Base-by-base conservation (phyloP, 2,329 filamentous ascomycete species). In the Sclerotinia trifoliorum region DNA sequence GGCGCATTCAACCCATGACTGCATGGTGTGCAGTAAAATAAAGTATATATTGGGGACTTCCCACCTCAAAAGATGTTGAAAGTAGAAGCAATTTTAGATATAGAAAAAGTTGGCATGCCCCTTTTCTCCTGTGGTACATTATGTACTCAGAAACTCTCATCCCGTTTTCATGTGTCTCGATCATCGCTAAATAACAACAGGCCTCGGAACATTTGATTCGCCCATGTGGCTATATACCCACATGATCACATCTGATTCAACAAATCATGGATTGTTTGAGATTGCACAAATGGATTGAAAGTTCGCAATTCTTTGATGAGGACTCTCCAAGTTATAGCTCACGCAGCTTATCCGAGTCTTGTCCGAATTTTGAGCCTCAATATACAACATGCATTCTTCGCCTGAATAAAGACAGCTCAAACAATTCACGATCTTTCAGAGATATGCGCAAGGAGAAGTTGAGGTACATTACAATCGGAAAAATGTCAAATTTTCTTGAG, bases 151-250 rank as follows among this genome's bases (percentile, higher is more conserved):
- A 62, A 32, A 15, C 32, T 13, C 35, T 60, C 26, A 49, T 51
- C 19, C 58, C 39, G 11, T 44, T 58, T 44, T n/a, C 69, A 65
- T 65, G 57, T 44, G 68, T 61, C 66, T 70, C 56, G 72, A 70
- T 49, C 44, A 65, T 74, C 72, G 73, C 73, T 75, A 75, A 73
- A 63, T 44, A 60, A 71, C 51, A 72, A 74, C 69, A 69, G 68
- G 58, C 66, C 68, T 54, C n/a, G 46, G 48, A 60, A 57, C 62
- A 44, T 48, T 35, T 74, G 73, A 75, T 75, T 75, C 70, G 73
- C 54, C 60, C 64, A 32, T 54, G 52, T 42, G 70, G 69, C 68
- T 61, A 68, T 71, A 72, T 70, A 70, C 58, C 69, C 69, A 67
- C 67, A 21, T 35, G 35, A 55, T 62, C 65, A 62, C 54, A 57